These are phyloP conservation scores for Cruciata laevipes DNA, from an alignment of 257 asterid species.

Conservation along the genomic window DNA sequence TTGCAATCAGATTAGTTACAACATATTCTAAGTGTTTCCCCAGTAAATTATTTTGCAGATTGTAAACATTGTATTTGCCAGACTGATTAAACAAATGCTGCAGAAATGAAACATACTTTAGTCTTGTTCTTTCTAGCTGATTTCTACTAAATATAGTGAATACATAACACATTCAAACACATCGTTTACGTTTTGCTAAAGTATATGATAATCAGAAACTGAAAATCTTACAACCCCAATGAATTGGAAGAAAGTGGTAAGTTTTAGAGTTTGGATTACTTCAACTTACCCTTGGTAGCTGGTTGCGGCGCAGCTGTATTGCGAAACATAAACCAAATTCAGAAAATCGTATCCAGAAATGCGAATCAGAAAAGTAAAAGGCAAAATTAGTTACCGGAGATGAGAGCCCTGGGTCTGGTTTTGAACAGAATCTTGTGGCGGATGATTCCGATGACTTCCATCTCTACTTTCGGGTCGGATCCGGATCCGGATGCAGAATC, in stretches of 20 bases:
- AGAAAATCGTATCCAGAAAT: neutral
- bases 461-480: slow-evolving; percentile 33
- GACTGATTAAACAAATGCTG: no score
- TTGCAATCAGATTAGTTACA: slow-evolving; percentile 1
- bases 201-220: neutral
- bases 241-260: neutral
- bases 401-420: slow-evolving; percentile 91
- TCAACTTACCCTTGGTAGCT: slow-evolving; percentile 34
- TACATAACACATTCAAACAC: neutral
- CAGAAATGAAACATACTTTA: neutral
- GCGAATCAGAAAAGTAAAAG: neutral
- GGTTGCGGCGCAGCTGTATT: slow-evolving; percentile 49
- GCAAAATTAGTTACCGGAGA: slow-evolving; percentile 45
- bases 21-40: neutral
- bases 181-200: neutral
- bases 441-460: slow-evolving; percentile 70
- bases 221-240: neutral
- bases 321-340: neutral
- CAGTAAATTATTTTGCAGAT: neutral
- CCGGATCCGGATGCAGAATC: slow-evolving; percentile 11
- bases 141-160: no score
- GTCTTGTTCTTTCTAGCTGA: no score
- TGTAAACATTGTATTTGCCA: neutral
- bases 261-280: no score
- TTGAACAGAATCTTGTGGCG: slow-evolving; percentile 74